Evolutionary conservation across 768 basidiomycete species (phyloP).

Genomic region (Vishniacozyma victoriae): DNA sequence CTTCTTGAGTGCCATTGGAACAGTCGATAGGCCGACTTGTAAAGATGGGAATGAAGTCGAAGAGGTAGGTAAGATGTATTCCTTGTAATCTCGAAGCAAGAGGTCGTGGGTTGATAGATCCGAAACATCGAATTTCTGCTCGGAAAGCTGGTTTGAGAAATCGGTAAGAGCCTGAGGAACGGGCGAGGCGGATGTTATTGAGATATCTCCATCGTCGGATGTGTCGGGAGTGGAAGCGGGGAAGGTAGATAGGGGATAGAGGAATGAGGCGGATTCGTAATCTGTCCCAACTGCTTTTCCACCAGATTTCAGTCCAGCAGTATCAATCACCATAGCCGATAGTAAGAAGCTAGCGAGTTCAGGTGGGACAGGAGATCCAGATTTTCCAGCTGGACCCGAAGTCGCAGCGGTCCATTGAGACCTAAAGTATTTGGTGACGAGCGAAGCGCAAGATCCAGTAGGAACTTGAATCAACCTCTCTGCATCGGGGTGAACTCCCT

Average conservation of each 20-base stretch:
- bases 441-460: constrained; percentile 68
- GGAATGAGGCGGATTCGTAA: constrained; percentile 58
- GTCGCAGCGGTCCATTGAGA: constrained; percentile 36
- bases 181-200: constrained; percentile 4
- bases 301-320: constrained; percentile 59
- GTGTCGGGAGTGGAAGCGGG: constrained; percentile 46
- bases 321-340: constrained; percentile 79
- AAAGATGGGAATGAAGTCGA: constrained; percentile 50
- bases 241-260: constrained; percentile 57
- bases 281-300: constrained; percentile 72
- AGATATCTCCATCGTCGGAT: constrained; percentile 4
- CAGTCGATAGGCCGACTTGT: constrained; percentile 71
- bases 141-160: constrained; percentile 53
- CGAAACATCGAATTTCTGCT: constrained; percentile 64
- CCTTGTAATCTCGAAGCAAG: constrained; percentile 91
- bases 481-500: constrained; percentile 58
- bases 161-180: constrained; percentile 12
- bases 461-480: constrained; percentile 59
- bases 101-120: constrained; percentile 68
- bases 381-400: constrained; percentile 9
- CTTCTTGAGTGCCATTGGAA: constrained; percentile 62
- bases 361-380: constrained; percentile 49
- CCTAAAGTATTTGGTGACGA: constrained; percentile 56
- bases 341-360: constrained; percentile 75
- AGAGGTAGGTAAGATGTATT: constrained; percentile 58